These are phyloP conservation scores for Syzygium malaccense DNA, from an alignment of 441 rosid species.

Conservation along the genomic window DNA sequence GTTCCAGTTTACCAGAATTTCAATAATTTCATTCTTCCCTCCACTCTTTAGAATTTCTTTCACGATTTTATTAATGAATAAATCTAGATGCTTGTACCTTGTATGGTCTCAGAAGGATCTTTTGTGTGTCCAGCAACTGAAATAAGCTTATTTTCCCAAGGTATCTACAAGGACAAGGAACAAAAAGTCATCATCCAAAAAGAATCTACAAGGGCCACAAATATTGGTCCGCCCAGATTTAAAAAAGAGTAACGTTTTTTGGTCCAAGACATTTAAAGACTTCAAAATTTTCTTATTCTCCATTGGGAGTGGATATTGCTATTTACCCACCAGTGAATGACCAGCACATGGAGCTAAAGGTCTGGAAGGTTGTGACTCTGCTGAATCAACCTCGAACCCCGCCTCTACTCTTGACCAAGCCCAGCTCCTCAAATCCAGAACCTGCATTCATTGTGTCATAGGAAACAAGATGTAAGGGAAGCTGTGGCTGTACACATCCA, in stretches of 20 bases:
- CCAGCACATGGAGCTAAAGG: constrained; percentile 76
- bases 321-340: constrained; percentile 81
- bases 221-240: not conserved
- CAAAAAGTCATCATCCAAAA: not conserved
- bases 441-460: constrained; percentile 40
- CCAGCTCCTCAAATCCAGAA: constrained; percentile 93
- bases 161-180: constrained; percentile 41
- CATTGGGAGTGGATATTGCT: constrained; percentile 1
- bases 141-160: constrained; percentile 92
- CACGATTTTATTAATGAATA: not conserved
- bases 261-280: constrained; percentile 5
- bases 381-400: constrained; percentile 43
- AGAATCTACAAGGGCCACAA: not conserved
- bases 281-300: not conserved
- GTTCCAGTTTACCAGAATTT: not conserved
- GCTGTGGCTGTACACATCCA: not conserved
- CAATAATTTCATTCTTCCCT: not conserved
- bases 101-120: constrained; percentile 84
- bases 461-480: not conserved
- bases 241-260: not conserved
- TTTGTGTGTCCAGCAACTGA: constrained; percentile 95
- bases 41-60: not conserved
- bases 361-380: constrained; percentile 42
- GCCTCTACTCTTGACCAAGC: constrained; percentile 89
- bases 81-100: constrained; percentile 33